Evolutionary conservation across 805 yeast species (phyloP).

Genomic region (Wickerhamia fluorescens): DNA sequence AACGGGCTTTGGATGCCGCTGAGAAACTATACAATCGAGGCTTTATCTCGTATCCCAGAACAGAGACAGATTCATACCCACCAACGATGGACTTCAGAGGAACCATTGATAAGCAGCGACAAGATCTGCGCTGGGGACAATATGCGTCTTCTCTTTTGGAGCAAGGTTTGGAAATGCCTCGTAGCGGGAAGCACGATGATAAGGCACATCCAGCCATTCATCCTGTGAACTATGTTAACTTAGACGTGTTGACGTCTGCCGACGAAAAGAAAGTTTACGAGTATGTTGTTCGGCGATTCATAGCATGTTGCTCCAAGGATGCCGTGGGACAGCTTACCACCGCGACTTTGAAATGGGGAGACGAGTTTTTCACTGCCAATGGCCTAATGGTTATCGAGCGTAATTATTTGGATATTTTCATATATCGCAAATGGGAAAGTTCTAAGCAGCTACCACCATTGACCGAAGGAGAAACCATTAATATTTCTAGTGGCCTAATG

Average conservation of each 20-base stretch:
- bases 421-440: slow-evolving; percentile 74
- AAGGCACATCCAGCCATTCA: slow-evolving; percentile 98
- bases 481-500: slow-evolving; percentile 50
- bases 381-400: slow-evolving; percentile 69
- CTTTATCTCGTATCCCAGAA: slow-evolving; percentile 89
- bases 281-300: slow-evolving; percentile 74
- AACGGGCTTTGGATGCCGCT: slow-evolving; percentile 66
- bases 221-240: slow-evolving; percentile 53
- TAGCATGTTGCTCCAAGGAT: slow-evolving; percentile 89
- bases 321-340: slow-evolving; percentile 72
- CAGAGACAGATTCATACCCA: slow-evolving; percentile 91
- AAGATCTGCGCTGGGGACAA: slow-evolving; percentile 58
- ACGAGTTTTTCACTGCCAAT: slow-evolving; percentile 62
- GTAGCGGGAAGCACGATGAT: slow-evolving; percentile 81
- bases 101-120: slow-evolving; percentile 54
- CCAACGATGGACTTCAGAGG: slow-evolving; percentile 59
- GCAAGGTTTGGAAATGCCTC: slow-evolving; percentile 50
- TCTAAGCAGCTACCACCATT: slow-evolving; percentile 60
- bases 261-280: slow-evolving; percentile 74
- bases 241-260: slow-evolving; percentile 18
- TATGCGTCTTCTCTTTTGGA: slow-evolving; percentile 45
- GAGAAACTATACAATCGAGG: slow-evolving; percentile 84
- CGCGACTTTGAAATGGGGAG: slow-evolving; percentile 67
- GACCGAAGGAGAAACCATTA: slow-evolving; percentile 47
- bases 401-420: slow-evolving; percentile 76